phyloP scores from a whole-genome alignment of 371 early-diverging fungal genomes.

The Basidiobolus heterosporus region DNA sequence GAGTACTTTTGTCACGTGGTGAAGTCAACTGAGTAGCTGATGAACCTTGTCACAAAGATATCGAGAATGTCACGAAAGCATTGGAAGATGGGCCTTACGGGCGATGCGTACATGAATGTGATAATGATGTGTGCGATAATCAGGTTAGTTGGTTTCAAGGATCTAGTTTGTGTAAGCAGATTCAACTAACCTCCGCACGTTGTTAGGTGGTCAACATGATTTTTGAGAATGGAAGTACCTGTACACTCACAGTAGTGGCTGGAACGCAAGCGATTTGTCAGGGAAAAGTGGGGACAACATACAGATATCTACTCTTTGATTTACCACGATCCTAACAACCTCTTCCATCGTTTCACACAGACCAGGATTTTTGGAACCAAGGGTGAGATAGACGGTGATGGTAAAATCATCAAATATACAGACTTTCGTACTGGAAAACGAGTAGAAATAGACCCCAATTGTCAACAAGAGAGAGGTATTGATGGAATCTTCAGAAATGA shows the following conservation, averaged over 20 bases:
- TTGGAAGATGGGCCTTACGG: constrained; percentile 31
- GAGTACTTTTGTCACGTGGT: no score
- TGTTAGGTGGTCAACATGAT: constrained; percentile 5
- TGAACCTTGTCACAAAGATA: constrained; percentile 7
- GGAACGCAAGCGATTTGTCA: constrained; percentile 2
- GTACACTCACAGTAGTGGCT: constrained; percentile 4
- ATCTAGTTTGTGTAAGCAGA: neutral
- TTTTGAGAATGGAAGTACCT: constrained; percentile 4
- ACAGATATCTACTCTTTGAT: neutral
- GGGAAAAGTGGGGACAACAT: constrained; percentile 1
- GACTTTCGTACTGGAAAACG: constrained; percentile 1
- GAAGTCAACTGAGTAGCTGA: no score
- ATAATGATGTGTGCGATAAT: constrained; percentile 42
- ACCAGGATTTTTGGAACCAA: constrained; percentile 4
- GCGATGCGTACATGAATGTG: constrained; percentile 35
- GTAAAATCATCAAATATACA: neutral
- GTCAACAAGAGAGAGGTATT: neutral
- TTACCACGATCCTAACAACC: neutral
- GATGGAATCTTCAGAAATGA: neutral
- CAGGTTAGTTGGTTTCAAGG: constrained; percentile 14
- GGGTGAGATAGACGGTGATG: constrained; percentile 6
- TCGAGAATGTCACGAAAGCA: constrained; percentile 20
- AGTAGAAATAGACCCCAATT: neutral
- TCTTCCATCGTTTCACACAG: neutral
- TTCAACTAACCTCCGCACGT: neutral